Conservation (phyloP, 129 eudicot species). For the Tagetes patula region DNA sequence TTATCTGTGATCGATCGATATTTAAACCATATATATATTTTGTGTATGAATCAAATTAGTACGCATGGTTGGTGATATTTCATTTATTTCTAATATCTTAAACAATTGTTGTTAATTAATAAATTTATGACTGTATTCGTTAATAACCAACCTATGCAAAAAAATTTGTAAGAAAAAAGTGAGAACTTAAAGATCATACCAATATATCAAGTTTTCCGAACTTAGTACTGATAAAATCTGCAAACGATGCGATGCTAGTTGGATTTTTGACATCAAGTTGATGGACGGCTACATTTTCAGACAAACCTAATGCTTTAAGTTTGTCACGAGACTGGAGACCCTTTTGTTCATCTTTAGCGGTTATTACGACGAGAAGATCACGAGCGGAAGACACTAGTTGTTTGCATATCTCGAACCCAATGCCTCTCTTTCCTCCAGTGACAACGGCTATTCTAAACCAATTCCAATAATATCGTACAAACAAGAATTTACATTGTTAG, state of each 20-base stretch:
- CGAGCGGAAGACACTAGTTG: conserved; percentile 21
- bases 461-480: not conserved
- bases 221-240: conserved; percentile 21
- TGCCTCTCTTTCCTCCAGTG: conserved; percentile 34
- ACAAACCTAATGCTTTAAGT: conserved; percentile 25
- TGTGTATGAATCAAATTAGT: not conserved
- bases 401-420: conserved; percentile 31
- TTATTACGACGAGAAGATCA: conserved; percentile 21
- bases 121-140: not conserved
- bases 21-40: not conserved
- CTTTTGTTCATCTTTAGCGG: conserved; percentile 30
- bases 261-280: conserved; percentile 24
- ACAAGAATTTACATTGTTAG: conserved; percentile 9
- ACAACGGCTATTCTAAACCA: conserved; percentile 28
- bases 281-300: conserved; percentile 21
- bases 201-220: conserved; percentile 34
- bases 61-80: not conserved
- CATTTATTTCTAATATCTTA: not conserved
- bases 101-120: no score
- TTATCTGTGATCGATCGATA: no score
- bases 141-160: not conserved
- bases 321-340: conserved; percentile 29
- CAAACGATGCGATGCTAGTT: conserved; percentile 18
- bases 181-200: conserved; percentile 14
- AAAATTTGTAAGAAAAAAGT: not conserved